Conservation (phyloP, 2,329 filamentous ascomycete genomes). For the Lasiodiplodia gonubiensis region DNA sequence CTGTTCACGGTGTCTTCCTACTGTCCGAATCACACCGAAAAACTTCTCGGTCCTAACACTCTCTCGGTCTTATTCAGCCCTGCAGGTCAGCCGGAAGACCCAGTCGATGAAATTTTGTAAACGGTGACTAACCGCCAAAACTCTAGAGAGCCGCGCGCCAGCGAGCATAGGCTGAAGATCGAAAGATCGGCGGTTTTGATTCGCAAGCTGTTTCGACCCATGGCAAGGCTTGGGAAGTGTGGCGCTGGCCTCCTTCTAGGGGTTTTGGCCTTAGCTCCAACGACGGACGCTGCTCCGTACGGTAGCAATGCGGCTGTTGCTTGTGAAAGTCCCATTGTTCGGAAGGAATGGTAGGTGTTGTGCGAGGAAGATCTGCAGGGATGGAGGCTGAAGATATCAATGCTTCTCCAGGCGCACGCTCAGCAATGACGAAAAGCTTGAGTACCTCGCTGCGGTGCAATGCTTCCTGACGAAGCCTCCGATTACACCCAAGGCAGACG, state of each 20-base stretch:
- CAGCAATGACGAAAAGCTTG: slow-evolving; percentile 38
- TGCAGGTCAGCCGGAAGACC: slow-evolving; percentile 10
- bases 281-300: slow-evolving; percentile 9
- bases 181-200: slow-evolving; percentile 4
- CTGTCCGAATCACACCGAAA: not conserved
- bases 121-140: not conserved
- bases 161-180: not conserved
- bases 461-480: slow-evolving; percentile 41
- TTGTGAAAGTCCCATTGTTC: slow-evolving; percentile 16
- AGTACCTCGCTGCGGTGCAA: slow-evolving; percentile 44
- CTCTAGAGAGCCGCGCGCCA: not conserved
- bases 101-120: not conserved
- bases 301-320: slow-evolving; percentile 2
- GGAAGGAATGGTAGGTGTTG: slow-evolving; percentile 22
- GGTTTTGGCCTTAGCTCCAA: not conserved
- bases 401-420: slow-evolving; percentile 35
- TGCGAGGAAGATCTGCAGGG: not conserved
- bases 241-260: slow-evolving; percentile 7
- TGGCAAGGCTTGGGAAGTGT: slow-evolving; percentile 17
- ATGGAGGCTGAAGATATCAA: slow-evolving; percentile 1
- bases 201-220: slow-evolving; percentile 18
- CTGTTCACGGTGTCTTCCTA: slow-evolving; percentile 12
- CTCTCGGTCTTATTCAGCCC: not conserved
- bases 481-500: slow-evolving; percentile 37
- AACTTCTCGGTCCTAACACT: not conserved